A percentile compares a stretch with the other conserved stretches of the same genome.
Conservation (phyloP, 352 stramenopile genomes). For the Aphanomyces invadans region DNA sequence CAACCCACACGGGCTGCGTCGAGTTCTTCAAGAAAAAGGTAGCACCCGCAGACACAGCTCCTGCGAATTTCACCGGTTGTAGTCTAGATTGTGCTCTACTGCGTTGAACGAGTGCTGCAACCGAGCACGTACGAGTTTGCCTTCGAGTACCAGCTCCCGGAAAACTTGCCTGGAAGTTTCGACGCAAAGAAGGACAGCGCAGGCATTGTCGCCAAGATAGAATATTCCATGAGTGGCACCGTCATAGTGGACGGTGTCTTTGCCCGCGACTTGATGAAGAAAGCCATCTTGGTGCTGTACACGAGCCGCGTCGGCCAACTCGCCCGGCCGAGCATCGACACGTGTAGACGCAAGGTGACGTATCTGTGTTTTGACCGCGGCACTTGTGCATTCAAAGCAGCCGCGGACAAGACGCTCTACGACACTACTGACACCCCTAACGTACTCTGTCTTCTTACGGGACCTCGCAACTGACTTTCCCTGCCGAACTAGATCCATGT, state of each 20-base stretch:
- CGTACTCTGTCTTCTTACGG: too few relatives aligned
- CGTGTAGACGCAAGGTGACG: conserved; percentile 40
- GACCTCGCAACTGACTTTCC: too few relatives aligned
- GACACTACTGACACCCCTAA: conserved; percentile 41
- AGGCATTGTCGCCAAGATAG: conserved; percentile 48
- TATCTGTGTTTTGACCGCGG: conserved; percentile 56
- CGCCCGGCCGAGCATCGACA: conserved; percentile 44
- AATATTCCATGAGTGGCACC: conserved; percentile 70
- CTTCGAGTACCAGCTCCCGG: conserved; percentile 48
- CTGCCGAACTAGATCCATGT: conserved; percentile 54
- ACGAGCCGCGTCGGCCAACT: conserved; percentile 37
- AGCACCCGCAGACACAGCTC: not conserved
- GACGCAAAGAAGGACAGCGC: conserved; percentile 38
- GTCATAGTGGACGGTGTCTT: conserved; percentile 57
- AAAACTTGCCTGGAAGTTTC: conserved; percentile 40
- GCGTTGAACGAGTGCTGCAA: conserved; percentile 43
- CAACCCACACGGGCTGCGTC: conserved; percentile 27
- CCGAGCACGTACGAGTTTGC: conserved; percentile 62
- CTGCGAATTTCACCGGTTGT: too few relatives aligned
- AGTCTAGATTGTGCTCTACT: conserved; percentile 15
- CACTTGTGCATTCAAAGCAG: conserved; percentile 38
- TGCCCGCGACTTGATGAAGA: conserved; percentile 50
- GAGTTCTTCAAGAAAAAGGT: conserved; percentile 61
- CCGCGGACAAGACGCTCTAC: conserved; percentile 66
- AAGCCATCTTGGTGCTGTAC: conserved; percentile 45